A percentile compares a stretch with the other conserved stretches of the same genome.
phyloP scores from a whole-genome alignment of 768 basidiomycete species.

The Leccinum uliginosum region DNA sequence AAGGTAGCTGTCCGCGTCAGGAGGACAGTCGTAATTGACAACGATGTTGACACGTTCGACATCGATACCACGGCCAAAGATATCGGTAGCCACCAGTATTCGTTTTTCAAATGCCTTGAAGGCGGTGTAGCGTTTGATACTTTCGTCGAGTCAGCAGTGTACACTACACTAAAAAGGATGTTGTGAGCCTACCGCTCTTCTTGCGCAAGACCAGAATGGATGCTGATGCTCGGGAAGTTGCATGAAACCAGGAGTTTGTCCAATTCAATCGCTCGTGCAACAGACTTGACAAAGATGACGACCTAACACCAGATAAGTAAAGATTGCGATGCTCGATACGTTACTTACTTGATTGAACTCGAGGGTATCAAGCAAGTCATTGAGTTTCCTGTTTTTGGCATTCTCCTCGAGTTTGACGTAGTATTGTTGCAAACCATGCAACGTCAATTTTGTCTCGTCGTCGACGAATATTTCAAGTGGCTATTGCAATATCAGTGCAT shows the following conservation, averaged over 20 bases:
- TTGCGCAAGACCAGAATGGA: slow-evolving; percentile 91
- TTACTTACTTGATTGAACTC: slow-evolving; percentile 92
- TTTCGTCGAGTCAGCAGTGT: slow-evolving; percentile 30
- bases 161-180: not conserved
- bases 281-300: slow-evolving; percentile 99
- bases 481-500: slow-evolving; percentile 37
- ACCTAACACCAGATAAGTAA: slow-evolving; percentile 51
- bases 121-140: slow-evolving; percentile 91
- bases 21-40: slow-evolving; percentile 97
- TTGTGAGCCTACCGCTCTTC: slow-evolving; percentile 79
- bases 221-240: slow-evolving; percentile 97
- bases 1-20: slow-evolving; percentile 96
- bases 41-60: slow-evolving; percentile 99
- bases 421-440: slow-evolving; percentile 98
- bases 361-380: slow-evolving; percentile 89
- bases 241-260: slow-evolving; percentile 95
- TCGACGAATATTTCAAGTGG: slow-evolving; percentile 99
- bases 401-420: slow-evolving; percentile 96
- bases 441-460: slow-evolving; percentile 96
- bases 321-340: not conserved
- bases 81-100: slow-evolving; percentile 97
- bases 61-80: slow-evolving; percentile 99
- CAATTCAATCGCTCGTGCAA: slow-evolving; percentile 91
- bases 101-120: slow-evolving; percentile 99
- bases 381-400: slow-evolving; percentile 95